Percentiles rank a stretch among this genome's conserved stretches.
Conservation (phyloP, 2,329 filamentous ascomycete species). For the Claviceps cyperi region DNA sequence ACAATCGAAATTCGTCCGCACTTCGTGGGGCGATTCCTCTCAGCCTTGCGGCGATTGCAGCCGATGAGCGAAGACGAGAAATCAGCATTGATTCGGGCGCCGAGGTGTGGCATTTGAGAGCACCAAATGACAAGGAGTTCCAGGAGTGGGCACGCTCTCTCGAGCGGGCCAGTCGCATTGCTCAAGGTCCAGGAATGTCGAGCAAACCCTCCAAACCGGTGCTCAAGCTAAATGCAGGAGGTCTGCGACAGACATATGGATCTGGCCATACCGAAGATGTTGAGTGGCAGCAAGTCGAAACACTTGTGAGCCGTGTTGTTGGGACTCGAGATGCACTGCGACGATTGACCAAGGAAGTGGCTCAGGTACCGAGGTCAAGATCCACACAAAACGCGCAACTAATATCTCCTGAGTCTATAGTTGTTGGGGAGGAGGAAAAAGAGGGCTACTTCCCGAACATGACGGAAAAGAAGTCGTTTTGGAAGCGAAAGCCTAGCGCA, state of each 20-base stretch:
- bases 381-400: constrained; percentile 14
- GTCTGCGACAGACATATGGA: constrained; percentile 15
- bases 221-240: constrained; percentile 15
- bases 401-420: constrained; percentile 28
- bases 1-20: constrained; percentile 84
- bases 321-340: constrained; percentile 81
- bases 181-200: constrained; percentile 34
- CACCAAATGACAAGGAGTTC: constrained; percentile 73
- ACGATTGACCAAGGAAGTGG: constrained; percentile 72
- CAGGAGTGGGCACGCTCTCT: constrained; percentile 74
- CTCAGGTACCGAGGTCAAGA: constrained; percentile 28
- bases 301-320: constrained; percentile 70
- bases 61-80: constrained; percentile 75
- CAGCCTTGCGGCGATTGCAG: constrained; percentile 78
- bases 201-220: constrained; percentile 14
- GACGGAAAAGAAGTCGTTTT: constrained; percentile 61
- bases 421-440: constrained; percentile 10
- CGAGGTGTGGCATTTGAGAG: constrained; percentile 89
- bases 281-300: constrained; percentile 80
- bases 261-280: constrained; percentile 47
- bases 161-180: constrained; percentile 61
- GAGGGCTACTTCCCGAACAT: constrained; percentile 39
- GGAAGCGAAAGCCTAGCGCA: constrained; percentile 72
- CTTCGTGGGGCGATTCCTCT: constrained; percentile 85
- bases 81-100: constrained; percentile 95